Evolutionary conservation across 2,329 filamentous ascomycete genomes (phyloP), one percentile per base, ranked within the genome.

Genomic region (Scedosporium apiospermum): DNA sequence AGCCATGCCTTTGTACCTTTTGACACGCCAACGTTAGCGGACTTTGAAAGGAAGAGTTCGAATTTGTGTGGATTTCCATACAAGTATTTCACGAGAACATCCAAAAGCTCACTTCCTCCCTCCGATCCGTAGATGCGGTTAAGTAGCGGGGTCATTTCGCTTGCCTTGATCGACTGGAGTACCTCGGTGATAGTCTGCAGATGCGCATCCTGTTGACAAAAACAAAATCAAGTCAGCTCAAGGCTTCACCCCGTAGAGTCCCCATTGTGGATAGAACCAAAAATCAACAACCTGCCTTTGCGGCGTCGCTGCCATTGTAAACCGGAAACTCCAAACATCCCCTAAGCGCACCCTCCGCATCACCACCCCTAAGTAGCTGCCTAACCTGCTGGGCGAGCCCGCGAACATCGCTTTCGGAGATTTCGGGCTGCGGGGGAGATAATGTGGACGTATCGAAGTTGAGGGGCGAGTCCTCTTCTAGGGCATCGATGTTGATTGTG

Each of bases 51-150:
- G 4, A 12, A 14, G 5, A 7, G 49, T 34, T 3, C 6, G 34
- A 18, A 16, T 21, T 46, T 18, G n/a, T 58, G 23, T 49, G 42
- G 42, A 14, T 57, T 27, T 49, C 38, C 89, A 71, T 85, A 97
- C 87, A 97, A 81, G 77, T 97, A 99, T 80, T 99, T 99, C 90
- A 96, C 96, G 74, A 99, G 79, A 60, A 93, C 91, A 75, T 99
- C 95, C 68, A 96, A 79, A 65, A 90, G 83, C 76, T 98, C 95
- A 65, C 85, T 86, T 30, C 95, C 95, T 65, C 90, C 90, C 60
- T 89, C 85, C 10, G 88, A 86, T 64, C 79, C 80, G 77, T 95
- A 92, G 71, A 98, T 89, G 63, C 87, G 85, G 76, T 88, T 86
- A 68, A 99, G 80, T 70, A 98, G 86, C 14, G 91, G 89, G 66